phyloP scores from a whole-genome alignment of 306 rosid genomes.

The Casuarina cunninghamiana region DNA sequence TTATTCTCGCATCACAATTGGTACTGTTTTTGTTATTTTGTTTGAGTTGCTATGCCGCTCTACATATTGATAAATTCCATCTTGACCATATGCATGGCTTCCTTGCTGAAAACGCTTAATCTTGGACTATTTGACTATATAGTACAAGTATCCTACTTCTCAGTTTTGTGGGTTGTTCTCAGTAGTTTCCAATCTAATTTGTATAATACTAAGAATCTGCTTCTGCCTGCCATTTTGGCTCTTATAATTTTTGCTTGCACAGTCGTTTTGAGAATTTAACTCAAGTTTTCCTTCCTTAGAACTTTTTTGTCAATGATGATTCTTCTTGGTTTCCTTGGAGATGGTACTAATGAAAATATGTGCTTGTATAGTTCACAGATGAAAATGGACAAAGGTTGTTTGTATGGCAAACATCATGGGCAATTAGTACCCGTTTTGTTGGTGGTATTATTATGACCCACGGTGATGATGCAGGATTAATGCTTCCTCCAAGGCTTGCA shows the following conservation, averaged over 20 bases:
- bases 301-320: background rate
- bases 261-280: background rate
- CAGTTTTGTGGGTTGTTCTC: background rate
- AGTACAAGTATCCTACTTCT: background rate
- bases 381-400: constrained; percentile 79
- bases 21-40: background rate
- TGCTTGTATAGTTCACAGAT: constrained; percentile 77
- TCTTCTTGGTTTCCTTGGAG: constrained; percentile 17
- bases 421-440: constrained; percentile 94
- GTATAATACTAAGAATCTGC: no score
- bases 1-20: background rate
- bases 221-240: background rate
- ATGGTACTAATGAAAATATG: constrained; percentile 30
- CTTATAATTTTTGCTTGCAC: background rate
- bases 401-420: constrained; percentile 99
- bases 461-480: constrained; percentile 91
- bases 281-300: background rate
- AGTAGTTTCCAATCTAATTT: background rate
- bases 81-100: background rate
- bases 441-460: constrained; percentile 98
- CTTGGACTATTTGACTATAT: background rate
- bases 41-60: background rate
- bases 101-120: no score
- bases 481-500: constrained; percentile 94
- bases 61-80: background rate